phyloP scores from a whole-genome alignment of 139 green algal species.

The Haematococcus lacustris region DNA sequence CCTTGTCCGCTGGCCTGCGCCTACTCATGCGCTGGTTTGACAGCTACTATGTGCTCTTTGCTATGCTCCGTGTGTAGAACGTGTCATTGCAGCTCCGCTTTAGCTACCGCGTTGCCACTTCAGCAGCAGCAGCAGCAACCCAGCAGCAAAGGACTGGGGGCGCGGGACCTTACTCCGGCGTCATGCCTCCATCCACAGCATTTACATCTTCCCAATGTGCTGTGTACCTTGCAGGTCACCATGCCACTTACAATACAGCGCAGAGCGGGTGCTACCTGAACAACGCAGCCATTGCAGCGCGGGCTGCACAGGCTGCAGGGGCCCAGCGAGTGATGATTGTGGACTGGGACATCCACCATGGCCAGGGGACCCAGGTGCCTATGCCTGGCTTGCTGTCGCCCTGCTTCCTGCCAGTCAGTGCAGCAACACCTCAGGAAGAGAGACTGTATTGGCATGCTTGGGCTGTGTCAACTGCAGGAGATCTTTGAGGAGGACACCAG shows the following conservation, averaged over 20 bases:
- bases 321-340: slow-evolving; percentile 56
- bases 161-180: background rate
- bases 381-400: too few relatives aligned
- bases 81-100: background rate
- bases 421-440: background rate
- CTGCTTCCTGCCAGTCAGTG: background rate
- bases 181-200: background rate
- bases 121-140: background rate
- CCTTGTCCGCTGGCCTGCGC: background rate
- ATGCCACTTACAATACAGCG: slow-evolving; percentile 32
- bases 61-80: background rate
- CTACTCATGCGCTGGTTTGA: background rate
- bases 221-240: slow-evolving; percentile 28
- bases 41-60: background rate
- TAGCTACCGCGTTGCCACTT: background rate
- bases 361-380: slow-evolving; percentile 51
- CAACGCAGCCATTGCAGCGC: slow-evolving; percentile 46
- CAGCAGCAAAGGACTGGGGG: background rate
- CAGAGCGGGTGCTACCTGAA: slow-evolving; percentile 80
- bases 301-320: slow-evolving; percentile 31
- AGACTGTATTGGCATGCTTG: background rate
- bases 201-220: background rate
- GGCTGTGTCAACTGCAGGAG: slow-evolving; percentile 15
- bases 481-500: slow-evolving; percentile 52
- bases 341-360: slow-evolving; percentile 77